Conservation (phyloP, 164 flowering plant species). For the Annona cherimola region DNA sequence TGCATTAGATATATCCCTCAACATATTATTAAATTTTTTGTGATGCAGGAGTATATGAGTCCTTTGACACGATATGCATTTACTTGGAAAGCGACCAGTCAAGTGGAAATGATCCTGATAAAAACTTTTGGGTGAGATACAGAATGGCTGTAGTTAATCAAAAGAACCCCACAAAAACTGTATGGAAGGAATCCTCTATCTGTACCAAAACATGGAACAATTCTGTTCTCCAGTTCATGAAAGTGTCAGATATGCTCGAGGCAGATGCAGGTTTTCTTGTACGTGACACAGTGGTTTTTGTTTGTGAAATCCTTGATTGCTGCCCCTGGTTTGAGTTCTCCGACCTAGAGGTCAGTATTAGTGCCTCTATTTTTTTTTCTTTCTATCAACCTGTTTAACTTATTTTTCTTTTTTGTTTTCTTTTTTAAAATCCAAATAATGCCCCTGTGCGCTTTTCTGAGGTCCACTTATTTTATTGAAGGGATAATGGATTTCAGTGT, state of each 20-base stretch:
- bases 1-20: neutral
- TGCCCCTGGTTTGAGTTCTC: slow-evolving; percentile 99
- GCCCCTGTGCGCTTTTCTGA: no score
- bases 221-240: slow-evolving; percentile 99
- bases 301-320: slow-evolving; percentile 96
- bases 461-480: no score
- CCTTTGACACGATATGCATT: slow-evolving; percentile 94
- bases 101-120: slow-evolving; percentile 81
- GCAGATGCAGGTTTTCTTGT: slow-evolving; percentile 90
- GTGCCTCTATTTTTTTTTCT: neutral
- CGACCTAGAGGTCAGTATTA: slow-evolving; percentile 78
- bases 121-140: slow-evolving; percentile 95
- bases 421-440: no score
- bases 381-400: no score
- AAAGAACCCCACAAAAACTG: slow-evolving; percentile 80
- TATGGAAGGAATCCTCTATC: slow-evolving; percentile 97
- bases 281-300: slow-evolving; percentile 94
- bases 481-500: no score
- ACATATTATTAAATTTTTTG: neutral
- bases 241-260: slow-evolving; percentile 98
- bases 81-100: slow-evolving; percentile 97
- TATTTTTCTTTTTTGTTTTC: no score
- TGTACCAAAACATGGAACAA: slow-evolving; percentile 99
- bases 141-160: slow-evolving; percentile 93
- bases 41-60: slow-evolving; percentile 80